A percentile compares a stretch with the other conserved stretches of the same genome.
These are phyloP conservation scores for Cutaneotrichosporon daszewskae DNA, from an alignment of 1,284 basidiomycete species.

Conservation along the genomic window DNA sequence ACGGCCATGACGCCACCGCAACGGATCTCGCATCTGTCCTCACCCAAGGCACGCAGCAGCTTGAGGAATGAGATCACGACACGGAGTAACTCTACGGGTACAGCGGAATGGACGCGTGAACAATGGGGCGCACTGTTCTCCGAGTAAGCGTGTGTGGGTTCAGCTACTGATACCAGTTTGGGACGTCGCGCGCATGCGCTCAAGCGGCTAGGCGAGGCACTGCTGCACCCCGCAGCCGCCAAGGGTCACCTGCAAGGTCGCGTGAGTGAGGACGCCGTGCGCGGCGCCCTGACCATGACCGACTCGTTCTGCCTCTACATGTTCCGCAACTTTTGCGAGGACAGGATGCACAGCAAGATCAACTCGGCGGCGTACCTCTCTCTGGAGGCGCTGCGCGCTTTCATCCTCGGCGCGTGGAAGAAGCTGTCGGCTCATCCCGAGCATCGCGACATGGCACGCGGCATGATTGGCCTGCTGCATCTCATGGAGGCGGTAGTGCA, in stretches of 20 bases:
- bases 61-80: slow-evolving; percentile 21
- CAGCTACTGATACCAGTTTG: slow-evolving; percentile 6
- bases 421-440: slow-evolving; percentile 20
- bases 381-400: slow-evolving; percentile 29
- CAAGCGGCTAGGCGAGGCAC: slow-evolving; percentile 42
- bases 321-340: slow-evolving; percentile 52
- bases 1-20: neutral
- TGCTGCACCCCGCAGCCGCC: slow-evolving; percentile 21
- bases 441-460: slow-evolving; percentile 25
- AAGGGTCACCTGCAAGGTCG: slow-evolving; percentile 19
- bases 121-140: slow-evolving; percentile 9
- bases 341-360: too few species aligned
- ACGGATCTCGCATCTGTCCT: neutral
- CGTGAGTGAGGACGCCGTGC: slow-evolving; percentile 29
- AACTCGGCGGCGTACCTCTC: slow-evolving; percentile 28
- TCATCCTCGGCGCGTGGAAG: slow-evolving; percentile 33
- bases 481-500: slow-evolving; percentile 42
- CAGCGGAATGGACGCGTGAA: slow-evolving; percentile 16
- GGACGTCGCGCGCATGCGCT: slow-evolving; percentile 28
- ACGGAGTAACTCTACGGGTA: slow-evolving; percentile 5
- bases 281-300: slow-evolving; percentile 47
- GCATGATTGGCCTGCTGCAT: slow-evolving; percentile 44
- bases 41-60: slow-evolving; percentile 7
- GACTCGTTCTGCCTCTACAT: slow-evolving; percentile 52
- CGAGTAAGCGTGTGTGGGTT: neutral